Evolutionary conservation across 495 filamentous ascomycete species (phyloP), one percentile per base, ranked within the genome.

Genomic region (Bombardia bombarda): DNA sequence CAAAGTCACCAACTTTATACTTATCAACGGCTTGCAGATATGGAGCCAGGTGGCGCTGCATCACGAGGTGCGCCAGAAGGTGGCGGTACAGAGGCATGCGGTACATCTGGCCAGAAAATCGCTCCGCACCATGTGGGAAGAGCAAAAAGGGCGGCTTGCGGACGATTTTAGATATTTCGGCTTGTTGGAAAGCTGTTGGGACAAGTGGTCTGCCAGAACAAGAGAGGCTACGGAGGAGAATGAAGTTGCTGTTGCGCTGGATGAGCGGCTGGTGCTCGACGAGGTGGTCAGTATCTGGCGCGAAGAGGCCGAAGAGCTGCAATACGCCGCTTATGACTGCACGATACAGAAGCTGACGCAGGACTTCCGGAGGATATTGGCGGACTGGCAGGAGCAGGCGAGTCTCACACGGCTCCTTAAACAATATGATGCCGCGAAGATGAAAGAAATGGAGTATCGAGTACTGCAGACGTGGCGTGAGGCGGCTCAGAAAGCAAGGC

Each of bases 1-100:
- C 28, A 88, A 89, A 59, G 78, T 83, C 7, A 77, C 77, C 25
- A 74, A 78, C 17, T 83, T 83, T 43, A 66, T 77, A 12, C 49
- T 83, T 4, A 67, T 66, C 31, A 75, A 78, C 19, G 40, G 39
- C 3, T 47, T 62, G 9, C 49, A 62, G 31, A 51, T 33, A 44
- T 62, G 59, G 59, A 41, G 31, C 22, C 48, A 56, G 31, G 45
- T 45, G 22, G 32, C 49, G 0, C 52, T 62, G 3, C 45, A 55
- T 35, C 51, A 53, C 32, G 54, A 62, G 13, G 55, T 62, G 4
- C 57, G 59, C 22, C 18, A 45, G 8, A 28, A 37, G 20, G 59
- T 60, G 9, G 52, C 52, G 1, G 17, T 44, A 5, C 57, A 52
- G 17, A 38, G 38, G 28, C 33, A 53, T 8, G 37, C 52, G 4